phyloP scores from a whole-genome alignment of 257 asterid genomes.

The Scutellaria baicalensis region DNA sequence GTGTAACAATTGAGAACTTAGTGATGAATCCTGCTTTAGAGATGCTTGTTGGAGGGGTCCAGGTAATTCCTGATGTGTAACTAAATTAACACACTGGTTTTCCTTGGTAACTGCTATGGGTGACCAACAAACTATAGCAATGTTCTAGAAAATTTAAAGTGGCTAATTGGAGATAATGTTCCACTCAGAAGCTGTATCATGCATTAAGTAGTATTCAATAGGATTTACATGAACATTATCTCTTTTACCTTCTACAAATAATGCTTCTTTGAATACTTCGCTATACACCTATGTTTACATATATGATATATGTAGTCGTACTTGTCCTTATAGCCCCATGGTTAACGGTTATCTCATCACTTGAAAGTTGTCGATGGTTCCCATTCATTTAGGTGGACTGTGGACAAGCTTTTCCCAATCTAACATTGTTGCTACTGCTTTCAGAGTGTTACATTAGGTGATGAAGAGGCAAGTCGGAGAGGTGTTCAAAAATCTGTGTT shows the following conservation, averaged over 20 bases:
- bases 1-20: constrained; percentile 82
- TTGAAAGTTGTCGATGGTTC: background rate
- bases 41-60: constrained; percentile 98
- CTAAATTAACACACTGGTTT: background rate
- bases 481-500: constrained; percentile 86
- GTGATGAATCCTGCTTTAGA: constrained; percentile 94
- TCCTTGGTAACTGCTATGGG: background rate
- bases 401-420: background rate
- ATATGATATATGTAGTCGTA: background rate
- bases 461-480: constrained; percentile 97
- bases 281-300: background rate
- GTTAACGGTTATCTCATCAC: background rate
- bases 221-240: background rate
- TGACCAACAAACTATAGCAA: background rate
- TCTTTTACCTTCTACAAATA: constrained; percentile 6
- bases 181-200: background rate
- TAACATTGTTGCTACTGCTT: constrained; percentile 22
- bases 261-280: constrained; percentile 1
- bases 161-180: background rate
- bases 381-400: constrained; percentile 4
- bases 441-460: constrained; percentile 96
- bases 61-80: constrained; percentile 42
- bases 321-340: background rate
- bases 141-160: background rate
- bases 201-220: background rate